Base-by-base conservation (phyloP, 2,329 filamentous ascomycete genomes). In the Calonectria montana region DNA sequence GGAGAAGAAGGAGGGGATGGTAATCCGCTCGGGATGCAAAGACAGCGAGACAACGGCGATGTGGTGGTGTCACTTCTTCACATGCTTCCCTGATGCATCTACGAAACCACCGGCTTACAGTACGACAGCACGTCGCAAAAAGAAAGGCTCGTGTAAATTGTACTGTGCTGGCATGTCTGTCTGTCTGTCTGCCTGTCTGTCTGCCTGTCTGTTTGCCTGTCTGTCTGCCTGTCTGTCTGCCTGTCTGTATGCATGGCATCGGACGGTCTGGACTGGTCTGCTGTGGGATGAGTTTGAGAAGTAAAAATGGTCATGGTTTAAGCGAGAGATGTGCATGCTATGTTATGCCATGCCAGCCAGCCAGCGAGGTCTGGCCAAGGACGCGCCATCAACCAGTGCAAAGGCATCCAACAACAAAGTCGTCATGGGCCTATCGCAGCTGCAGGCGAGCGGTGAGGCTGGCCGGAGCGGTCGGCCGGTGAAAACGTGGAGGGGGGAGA, bases 401-500 rank as follows among this genome's bases (percentile, higher is more conserved):
- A 37, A 50, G 53, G 21, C 21, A 59, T 61, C 64, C 70, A 66
- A 50, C 35, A 48, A 25, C 50, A 21, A 53, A 62, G 27, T 48
- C 55, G 37, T 25, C 57, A 59, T 66, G 43, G 64, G 50, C 73
- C 73, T 75, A 78, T 76, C 55, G 48, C 65, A 70, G 41, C 41
- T 74, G 66, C 72, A 77, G 72, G 53, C 57, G 45, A 29, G 53
- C 69, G 71, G 70, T 73, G 73, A 76, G 72, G 76, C 73, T 77
- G 74, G 73, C 47, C 37, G 53, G 66, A 70, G 73, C 61, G 55
- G 69, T 65, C 41, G 45, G 71, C 67, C 50, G 74, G 67, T 71
- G 70, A 74, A 47, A 45, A 53, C 48, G 47, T 13, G 64, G 29
- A 37, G 37, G 50, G 31, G 37, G 50, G 64, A 59, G 31, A 63